A percentile compares a stretch with the other conserved stretches of the same genome.
These are phyloP conservation scores for Crithidia bombi DNA, from an alignment of 208 protist genomes.

Conservation along the genomic window DNA sequence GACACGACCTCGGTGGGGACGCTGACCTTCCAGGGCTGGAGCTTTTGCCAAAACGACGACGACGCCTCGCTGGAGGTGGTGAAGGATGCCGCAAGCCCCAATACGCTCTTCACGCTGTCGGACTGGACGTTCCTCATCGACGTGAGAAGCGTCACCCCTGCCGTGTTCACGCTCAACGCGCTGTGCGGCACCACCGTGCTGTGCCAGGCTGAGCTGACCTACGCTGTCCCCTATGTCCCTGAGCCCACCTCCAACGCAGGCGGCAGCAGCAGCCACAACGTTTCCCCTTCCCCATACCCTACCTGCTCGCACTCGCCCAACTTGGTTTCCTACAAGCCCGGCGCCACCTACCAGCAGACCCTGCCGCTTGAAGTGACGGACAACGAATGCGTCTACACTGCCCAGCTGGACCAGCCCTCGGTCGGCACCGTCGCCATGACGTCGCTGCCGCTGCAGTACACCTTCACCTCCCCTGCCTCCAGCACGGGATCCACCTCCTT, in stretches of 20 bases:
- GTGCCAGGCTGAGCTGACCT: slow-evolving; percentile 46
- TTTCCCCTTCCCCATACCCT: not conserved
- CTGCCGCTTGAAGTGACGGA: slow-evolving; percentile 32
- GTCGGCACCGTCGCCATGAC: slow-evolving; percentile 16
- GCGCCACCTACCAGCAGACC: slow-evolving; percentile 21
- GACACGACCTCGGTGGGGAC: not conserved
- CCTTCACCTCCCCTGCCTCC: slow-evolving; percentile 19
- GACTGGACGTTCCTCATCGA: slow-evolving; percentile 52
- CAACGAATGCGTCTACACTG: slow-evolving; percentile 28
- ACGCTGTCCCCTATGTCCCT: slow-evolving; percentile 10
- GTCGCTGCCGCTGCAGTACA: slow-evolving; percentile 26
- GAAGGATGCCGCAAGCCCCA: slow-evolving; percentile 8
- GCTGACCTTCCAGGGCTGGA: slow-evolving; percentile 11
- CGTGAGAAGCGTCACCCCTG: slow-evolving; percentile 18
- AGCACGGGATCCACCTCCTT: slow-evolving; percentile 22
- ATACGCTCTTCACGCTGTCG: slow-evolving; percentile 30
- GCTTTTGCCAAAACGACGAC: slow-evolving; percentile 18
- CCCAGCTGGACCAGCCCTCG: slow-evolving; percentile 13
- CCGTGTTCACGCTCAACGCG: slow-evolving; percentile 46
- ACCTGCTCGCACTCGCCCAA: slow-evolving; percentile 21
- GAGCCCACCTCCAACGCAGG: slow-evolving; percentile 5
- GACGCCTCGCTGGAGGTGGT: slow-evolving; percentile 21
- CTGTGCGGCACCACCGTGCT: slow-evolving; percentile 37
- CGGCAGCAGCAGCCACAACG: slow-evolving; percentile 1
- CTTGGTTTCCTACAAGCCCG: slow-evolving; percentile 26